These are phyloP conservation scores for Mucor sp. DNA, from an alignment of 371 early-diverging fungal genomes.

Conservation along the genomic window DNA sequence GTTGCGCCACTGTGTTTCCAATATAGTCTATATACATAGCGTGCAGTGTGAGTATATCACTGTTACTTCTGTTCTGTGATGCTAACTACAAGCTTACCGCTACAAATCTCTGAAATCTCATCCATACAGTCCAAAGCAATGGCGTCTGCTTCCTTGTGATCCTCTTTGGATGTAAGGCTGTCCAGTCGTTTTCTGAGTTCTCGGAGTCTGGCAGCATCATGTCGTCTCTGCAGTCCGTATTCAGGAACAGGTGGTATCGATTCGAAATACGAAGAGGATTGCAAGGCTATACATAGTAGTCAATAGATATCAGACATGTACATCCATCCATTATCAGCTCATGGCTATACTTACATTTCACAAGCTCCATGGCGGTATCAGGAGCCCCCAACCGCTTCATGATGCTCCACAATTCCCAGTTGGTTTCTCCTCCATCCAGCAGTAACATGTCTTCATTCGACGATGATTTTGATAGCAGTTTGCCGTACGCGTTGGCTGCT, in stretches of 20 bases:
- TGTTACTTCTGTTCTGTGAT: background rate
- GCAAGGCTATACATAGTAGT: too few relatives aligned
- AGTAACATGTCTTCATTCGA: conserved; percentile 20
- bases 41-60: background rate
- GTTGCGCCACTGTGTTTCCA: conserved; percentile 81
- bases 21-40: conserved; percentile 39
- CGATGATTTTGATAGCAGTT: background rate
- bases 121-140: conserved; percentile 76
- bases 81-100: conserved; percentile 73
- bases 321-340: too few relatives aligned
- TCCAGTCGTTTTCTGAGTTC: conserved; percentile 88
- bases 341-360: conserved; percentile 22
- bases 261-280: conserved; percentile 51
- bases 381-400: conserved; percentile 35
- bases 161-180: conserved; percentile 38
- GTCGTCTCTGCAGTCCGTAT: conserved; percentile 59
- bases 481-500: background rate
- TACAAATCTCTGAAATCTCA: conserved; percentile 82
- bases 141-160: conserved; percentile 58
- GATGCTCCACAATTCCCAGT: conserved; percentile 21
- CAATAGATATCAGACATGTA: too few relatives aligned
- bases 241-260: conserved; percentile 80
- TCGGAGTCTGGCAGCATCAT: conserved; percentile 80
- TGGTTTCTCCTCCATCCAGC: background rate
- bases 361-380: conserved; percentile 12